Evolutionary conservation across 2,329 filamentous ascomycete species (phyloP).

Genomic region (Sarocladiaceae sp.): DNA sequence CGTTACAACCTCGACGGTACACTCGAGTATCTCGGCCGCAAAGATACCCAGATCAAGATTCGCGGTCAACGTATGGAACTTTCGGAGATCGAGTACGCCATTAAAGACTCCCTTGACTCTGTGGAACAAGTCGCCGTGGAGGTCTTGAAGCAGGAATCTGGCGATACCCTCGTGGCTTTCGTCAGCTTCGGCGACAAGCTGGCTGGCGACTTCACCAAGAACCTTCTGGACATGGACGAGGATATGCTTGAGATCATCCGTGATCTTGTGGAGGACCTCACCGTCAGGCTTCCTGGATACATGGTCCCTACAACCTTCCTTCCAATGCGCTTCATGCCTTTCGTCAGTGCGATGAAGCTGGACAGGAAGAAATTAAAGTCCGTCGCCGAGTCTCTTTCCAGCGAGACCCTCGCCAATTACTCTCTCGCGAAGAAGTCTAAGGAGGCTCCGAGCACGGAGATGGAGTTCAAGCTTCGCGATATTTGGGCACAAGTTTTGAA

Average conservation of each 20-base stretch:
- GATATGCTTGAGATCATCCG: not conserved
- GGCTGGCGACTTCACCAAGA: no score
- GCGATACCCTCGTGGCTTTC: no score
- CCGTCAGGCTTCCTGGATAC: slow-evolving; percentile 8
- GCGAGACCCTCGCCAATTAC: no score
- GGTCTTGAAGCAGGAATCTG: no score
- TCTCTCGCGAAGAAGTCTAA: no score
- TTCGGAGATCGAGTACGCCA: slow-evolving; percentile 14
- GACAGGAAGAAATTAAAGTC: slow-evolving; percentile 12
- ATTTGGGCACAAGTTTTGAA: no score
- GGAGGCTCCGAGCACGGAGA: no score
- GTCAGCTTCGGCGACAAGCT: no score
- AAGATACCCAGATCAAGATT: no score
- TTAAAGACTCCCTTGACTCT: slow-evolving; percentile 3
- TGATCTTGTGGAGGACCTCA: not conserved
- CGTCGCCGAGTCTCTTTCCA: no score
- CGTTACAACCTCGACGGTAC: slow-evolving; percentile 13
- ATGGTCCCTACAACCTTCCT: slow-evolving; percentile 14
- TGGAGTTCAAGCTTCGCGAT: no score
- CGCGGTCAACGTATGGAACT: slow-evolving; percentile 16
- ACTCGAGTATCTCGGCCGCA: slow-evolving; percentile 14
- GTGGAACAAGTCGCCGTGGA: no score
- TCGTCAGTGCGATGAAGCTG: slow-evolving; percentile 13
- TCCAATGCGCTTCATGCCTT: slow-evolving; percentile 11
- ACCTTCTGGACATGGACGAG: slow-evolving; percentile 1